phyloP scores from a whole-genome alignment of 1,284 basidiomycete species.

The Golubevia pallescens region DNA sequence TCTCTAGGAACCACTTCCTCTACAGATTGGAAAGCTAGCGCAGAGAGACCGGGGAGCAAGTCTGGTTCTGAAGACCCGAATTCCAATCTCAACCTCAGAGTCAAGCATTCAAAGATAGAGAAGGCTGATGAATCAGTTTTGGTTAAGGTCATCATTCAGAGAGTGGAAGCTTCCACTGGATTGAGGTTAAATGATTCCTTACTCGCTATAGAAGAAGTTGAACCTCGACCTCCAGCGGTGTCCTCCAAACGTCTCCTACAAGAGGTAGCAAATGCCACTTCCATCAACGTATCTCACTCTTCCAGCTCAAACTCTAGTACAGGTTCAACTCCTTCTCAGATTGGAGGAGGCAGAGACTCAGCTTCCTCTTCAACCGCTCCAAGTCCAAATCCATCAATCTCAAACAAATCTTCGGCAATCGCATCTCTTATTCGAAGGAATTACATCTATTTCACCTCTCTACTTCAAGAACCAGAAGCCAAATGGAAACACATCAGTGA shows the following conservation, averaged over 20 bases:
- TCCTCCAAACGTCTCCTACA: conserved; percentile 18
- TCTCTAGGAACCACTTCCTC: too few species aligned
- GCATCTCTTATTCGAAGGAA: neutral
- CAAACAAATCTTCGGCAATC: neutral
- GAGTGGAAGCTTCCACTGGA: conserved; percentile 38
- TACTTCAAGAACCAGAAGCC: conserved; percentile 95
- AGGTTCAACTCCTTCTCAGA: too few species aligned
- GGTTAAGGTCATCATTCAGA: conserved; percentile 30
- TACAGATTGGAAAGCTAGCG: too few species aligned
- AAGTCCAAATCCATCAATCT: neutral
- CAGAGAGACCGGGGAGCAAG: too few species aligned
- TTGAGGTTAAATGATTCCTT: conserved; percentile 30
- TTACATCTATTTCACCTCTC: conserved; percentile 78
- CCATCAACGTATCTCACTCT: conserved; percentile 20
- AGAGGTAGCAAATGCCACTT: conserved; percentile 40
- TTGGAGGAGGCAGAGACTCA: neutral
- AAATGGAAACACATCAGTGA: conserved; percentile 77
- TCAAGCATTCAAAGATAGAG: neutral
- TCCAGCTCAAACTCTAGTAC: too few species aligned
- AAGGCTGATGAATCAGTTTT: conserved; percentile 29
- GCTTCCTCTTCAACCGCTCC: too few species aligned
- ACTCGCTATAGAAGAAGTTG: conserved; percentile 17
- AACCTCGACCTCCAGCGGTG: conserved; percentile 17
- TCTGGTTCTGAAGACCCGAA: too few species aligned
- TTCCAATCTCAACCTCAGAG: too few species aligned